Base-by-base conservation (phyloP, 1,284 basidiomycete genomes). In the Tylopilus sp. region DNA sequence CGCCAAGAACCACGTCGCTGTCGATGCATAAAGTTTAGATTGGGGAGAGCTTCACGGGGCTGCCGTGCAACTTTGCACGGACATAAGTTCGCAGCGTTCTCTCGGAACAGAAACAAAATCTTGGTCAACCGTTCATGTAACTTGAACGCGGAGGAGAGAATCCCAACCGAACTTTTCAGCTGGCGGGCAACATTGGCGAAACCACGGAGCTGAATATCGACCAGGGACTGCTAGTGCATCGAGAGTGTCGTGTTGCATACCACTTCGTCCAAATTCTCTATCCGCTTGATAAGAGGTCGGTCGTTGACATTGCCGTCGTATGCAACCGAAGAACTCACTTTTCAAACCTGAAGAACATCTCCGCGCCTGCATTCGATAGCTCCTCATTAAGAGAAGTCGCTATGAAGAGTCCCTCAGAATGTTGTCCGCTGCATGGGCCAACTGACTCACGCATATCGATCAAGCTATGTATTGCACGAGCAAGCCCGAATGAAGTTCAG, bases 381-480 rank as follows among this genome's bases (percentile, higher is more conserved):
- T 59, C 66, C 41, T 70, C 66, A 15, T 70, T 68, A 23, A 64
- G 58, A 38, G 64, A 63, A 40, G 56, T 67, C 12, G 63, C 65
- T 61, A 23, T 9, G 43, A 51, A 30, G 45, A 46, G 30, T 49
- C n/a, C 13, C 9, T 61, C 36, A 52, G 44, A 2, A 54, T 25
- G 46, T 43, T 43, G 29, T 31, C 23, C 37, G 16, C 26, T 26
- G 28, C n/a, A 35, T 39, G 54, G 18, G 38, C 12, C 2, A 47
- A 7, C 23, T 25, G 19, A 54, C 60, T 54, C 52, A 69, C 84
- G 81, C 56, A 74, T 73, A 55, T 89, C 84, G 44, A 89, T 74
- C 53, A 87, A 64, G 54, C 74, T 83, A 35, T 84, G 65, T 44
- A 87, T 74, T 1, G 83, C n/a, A n/a, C n/a, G n/a, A n/a, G n/a